A percentile compares a stretch with the other conserved stretches of the same genome.
Evolutionary conservation across 75 land plant species (phyloP).

Genomic region (Pseudotsuga menziesii): DNA sequence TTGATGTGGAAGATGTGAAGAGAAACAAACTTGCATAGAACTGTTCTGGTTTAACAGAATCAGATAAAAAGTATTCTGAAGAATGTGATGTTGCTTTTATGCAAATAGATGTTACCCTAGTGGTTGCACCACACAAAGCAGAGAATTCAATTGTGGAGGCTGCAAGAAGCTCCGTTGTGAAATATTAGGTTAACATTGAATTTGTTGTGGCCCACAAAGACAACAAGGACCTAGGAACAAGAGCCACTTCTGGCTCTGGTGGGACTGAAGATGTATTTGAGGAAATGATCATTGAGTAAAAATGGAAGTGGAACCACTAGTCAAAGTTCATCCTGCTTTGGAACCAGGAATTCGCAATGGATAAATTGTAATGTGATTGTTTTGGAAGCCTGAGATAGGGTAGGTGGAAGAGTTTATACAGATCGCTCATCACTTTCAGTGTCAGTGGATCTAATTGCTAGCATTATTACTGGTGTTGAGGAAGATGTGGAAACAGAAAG

Average conservation of each 20-base stretch:
- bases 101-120: constrained; percentile 3
- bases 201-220: neutral
- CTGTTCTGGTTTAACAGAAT: neutral
- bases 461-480: constrained; percentile 96
- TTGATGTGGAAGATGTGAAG: constrained; percentile 9
- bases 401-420: constrained; percentile 94
- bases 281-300: constrained; percentile 1
- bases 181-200: neutral
- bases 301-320: neutral
- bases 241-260: neutral
- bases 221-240: neutral
- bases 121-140: neutral
- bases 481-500: constrained; percentile 92
- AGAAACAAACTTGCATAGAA: constrained; percentile 7
- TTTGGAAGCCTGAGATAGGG: constrained; percentile 84
- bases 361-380: constrained; percentile 69
- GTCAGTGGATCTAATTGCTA: constrained; percentile 98
- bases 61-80: neutral
- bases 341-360: constrained; percentile 78
- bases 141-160: neutral
- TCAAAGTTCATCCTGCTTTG: constrained; percentile 1
- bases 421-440: constrained; percentile 82
- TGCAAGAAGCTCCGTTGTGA: neutral
- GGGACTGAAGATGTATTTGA: neutral
- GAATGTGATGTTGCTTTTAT: constrained; percentile 2